A percentile compares a stretch with the other conserved stretches of the same genome.
Conservation (phyloP, 2,329 filamentous ascomycete genomes). For the Bipolaris cookei region DNA sequence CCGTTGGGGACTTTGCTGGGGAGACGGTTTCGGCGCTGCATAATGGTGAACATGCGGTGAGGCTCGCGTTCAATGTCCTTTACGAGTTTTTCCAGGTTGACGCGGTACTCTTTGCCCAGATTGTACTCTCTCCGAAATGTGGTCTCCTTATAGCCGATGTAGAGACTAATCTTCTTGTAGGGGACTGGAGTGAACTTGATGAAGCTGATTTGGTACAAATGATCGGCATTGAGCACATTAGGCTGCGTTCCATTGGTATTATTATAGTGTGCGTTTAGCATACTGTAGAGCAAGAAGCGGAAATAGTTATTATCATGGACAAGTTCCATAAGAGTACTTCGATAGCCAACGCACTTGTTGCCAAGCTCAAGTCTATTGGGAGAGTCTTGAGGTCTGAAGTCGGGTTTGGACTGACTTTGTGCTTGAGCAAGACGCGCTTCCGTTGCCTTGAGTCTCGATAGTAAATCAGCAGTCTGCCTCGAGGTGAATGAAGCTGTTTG, state of each 20-base stretch:
- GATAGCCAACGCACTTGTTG: constrained; percentile 4
- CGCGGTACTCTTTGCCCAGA: not conserved
- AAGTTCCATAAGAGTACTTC: not conserved
- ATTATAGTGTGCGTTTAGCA: constrained; percentile 1
- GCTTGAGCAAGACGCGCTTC: not conserved
- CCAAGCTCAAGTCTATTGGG: not conserved
- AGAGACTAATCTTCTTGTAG: not conserved
- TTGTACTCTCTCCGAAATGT: not conserved
- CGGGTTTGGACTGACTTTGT: not conserved
- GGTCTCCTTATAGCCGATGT: not conserved
- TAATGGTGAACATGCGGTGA: not conserved
- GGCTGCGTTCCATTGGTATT: not conserved
- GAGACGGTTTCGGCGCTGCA: not conserved
- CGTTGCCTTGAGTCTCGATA: not conserved
- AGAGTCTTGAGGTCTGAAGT: not conserved
- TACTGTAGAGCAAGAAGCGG: not conserved
- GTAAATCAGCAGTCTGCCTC: not conserved
- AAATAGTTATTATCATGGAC: not conserved
- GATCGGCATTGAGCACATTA: constrained; percentile 3
- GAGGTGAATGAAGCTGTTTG: not conserved
- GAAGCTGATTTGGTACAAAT: not conserved
- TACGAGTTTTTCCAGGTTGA: not conserved
- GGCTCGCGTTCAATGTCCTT: not conserved
- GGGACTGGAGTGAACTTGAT: not conserved
- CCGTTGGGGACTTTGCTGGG: not conserved